Conservation (phyloP, 108 stramenopile species). For the Skeletonema costatum region DNA sequence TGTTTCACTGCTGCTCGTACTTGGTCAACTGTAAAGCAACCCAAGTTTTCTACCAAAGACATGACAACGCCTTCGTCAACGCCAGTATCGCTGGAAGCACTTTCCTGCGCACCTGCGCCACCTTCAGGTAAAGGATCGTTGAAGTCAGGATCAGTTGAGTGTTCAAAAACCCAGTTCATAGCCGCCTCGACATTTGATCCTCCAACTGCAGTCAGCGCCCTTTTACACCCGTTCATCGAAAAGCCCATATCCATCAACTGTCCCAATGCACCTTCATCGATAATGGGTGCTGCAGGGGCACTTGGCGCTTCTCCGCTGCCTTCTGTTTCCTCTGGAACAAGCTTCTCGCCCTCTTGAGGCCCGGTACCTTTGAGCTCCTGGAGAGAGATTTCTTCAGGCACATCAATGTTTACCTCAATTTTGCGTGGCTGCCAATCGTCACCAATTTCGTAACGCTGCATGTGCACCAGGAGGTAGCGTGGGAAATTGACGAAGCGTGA, state of each 20-base stretch:
- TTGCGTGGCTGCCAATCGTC: slow-evolving; percentile 95
- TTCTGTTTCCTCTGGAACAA: slow-evolving; percentile 76
- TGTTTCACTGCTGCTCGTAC: slow-evolving; percentile 89
- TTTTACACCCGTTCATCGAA: slow-evolving; percentile 91
- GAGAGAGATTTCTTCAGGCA: slow-evolving; percentile 90
- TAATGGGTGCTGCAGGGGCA: slow-evolving; percentile 42
- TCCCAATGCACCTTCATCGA: slow-evolving; percentile 80
- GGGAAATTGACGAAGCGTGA: slow-evolving; percentile 90
- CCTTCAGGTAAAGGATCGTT: slow-evolving; percentile 89
- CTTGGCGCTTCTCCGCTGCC: slow-evolving; percentile 25
- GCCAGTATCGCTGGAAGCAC: slow-evolving; percentile 36
- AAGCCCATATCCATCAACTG: slow-evolving; percentile 99
- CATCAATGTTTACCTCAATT: slow-evolving; percentile 93
- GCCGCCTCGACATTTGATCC: slow-evolving; percentile 92
- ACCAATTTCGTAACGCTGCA: slow-evolving; percentile 93
- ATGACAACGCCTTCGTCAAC: slow-evolving; percentile 77
- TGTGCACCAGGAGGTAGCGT: slow-evolving; percentile 91
- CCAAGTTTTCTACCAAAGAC: slow-evolving; percentile 85
- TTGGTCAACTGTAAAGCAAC: slow-evolving; percentile 92
- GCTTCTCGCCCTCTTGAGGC: slow-evolving; percentile 84
- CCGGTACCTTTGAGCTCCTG: slow-evolving; percentile 63
- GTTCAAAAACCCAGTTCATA: slow-evolving; percentile 98
- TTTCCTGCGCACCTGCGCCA: slow-evolving; percentile 23
- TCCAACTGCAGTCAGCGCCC: slow-evolving; percentile 89
- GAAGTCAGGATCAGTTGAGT: slow-evolving; percentile 96